Evolutionary conservation across 441 rosid species (phyloP), one percentile per base, ranked within the genome.

Genomic region (Metrosideros polymorpha): DNA sequence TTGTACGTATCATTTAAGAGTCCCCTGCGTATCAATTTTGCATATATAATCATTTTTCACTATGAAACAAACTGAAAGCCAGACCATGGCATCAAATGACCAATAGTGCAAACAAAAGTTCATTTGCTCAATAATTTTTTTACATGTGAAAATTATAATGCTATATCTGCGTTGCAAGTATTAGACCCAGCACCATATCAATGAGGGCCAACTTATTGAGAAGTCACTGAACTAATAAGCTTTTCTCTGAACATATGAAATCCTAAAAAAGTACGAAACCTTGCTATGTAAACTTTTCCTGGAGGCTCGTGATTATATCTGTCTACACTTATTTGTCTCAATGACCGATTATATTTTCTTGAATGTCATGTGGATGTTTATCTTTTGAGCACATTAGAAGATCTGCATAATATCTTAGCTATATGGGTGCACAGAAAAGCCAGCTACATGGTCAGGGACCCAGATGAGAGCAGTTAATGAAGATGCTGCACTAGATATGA

Each of bases 1-100:
- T 89, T 95, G 94, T 96, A 97, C 14, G 99, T 97, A 90, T 97
- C 99, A 86, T 97, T 97, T 84, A 95, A 94, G 82, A 97, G 92
- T 82, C 99, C 99, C 99, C 99, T 97, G 95, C 6, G 76, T 84
- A 85, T 90, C 87, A 87, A 88, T 25, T 55, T 45, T 43, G 43
- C 61, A 66, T 52, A 57, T 39, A 51, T 45, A 57, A 63, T 86
- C 52, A 53, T n/a, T 27, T 39, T 43, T 45, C 82, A 53, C 79
- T 42, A 57, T 51, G 75, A 49, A 52, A 61, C 43, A 76, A 49
- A 83, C 27, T 35, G 79, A 35, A 66, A 66, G 47, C 13, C 24
- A 35, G 77, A 35, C 25, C 77, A 19, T 66, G 77, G 77, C 77
- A 66, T 66, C 47, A 19, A 66, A 66, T 66, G 79, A 39, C 79